Evolutionary conservation across 441 rosid species (phyloP), one percentile per base, ranked within the genome.

Genomic region (Eruca vesicaria): DNA sequence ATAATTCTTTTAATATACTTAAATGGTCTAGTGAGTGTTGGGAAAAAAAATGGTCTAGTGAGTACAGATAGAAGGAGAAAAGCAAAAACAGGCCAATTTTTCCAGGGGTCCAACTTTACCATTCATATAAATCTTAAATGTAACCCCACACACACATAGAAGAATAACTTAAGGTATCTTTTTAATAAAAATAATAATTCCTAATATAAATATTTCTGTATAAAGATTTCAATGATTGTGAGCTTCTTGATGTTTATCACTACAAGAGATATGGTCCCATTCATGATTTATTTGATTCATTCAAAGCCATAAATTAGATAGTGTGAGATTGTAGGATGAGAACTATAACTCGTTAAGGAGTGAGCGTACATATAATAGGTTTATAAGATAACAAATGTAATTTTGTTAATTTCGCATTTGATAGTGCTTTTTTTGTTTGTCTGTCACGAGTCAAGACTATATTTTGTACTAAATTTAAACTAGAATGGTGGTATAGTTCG

Each of bases 181-280:
- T n/a, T n/a, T n/a, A n/a, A n/a, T n/a, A n/a, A n/a, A n/a, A n/a
- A 36, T 21, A 58, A 9, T 32, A 76, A 41, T 45, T 32, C 57
- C 10, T 14, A 56, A 41, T 63, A 70, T 57, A 45, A 63, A 76
- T 12, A 31, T 55, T 21, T 63, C 53, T 55, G 2, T 53, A 53
- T 64, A 45, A 63, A 70, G 18, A 31, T 41, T 56, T 63, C 61
- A 76, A 70, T 70, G 75, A 76, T 76, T 70, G 52, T 64, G 62
- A 43, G 80, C 52, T 70, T 70, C 71, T 57, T 76, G 71, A 33
- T 56, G 80, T 70, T 63, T 69, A 76, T 76, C 75, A 56, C 80
- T 70, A 57, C 26, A 57, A 76, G 19, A 64, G 43, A 70, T 70
- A 64, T 76, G 80, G 80, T 64, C 75, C 80, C 80, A 43, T 64